phyloP scores from a whole-genome alignment of 495 filamentous ascomycete genomes.

The Lichina pygmaea region DNA sequence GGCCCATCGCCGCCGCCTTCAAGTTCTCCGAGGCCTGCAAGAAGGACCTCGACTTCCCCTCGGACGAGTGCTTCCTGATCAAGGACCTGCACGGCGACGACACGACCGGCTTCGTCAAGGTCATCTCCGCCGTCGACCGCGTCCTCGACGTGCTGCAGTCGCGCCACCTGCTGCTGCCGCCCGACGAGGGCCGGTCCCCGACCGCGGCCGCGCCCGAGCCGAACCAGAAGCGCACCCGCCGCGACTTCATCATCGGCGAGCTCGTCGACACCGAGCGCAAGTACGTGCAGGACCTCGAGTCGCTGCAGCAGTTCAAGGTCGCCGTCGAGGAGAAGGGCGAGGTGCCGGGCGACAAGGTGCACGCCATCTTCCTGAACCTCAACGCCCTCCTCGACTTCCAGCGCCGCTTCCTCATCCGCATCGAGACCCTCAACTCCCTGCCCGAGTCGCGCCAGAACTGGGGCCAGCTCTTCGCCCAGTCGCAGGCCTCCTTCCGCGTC shows the following conservation, averaged over 20 bases:
- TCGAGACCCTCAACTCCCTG: constrained; percentile 79
- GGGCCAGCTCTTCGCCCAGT: constrained; percentile 58
- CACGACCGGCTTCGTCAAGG: constrained; percentile 93
- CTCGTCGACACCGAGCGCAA: constrained; percentile 84
- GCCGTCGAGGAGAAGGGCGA: constrained; percentile 64
- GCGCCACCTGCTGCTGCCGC: constrained; percentile 32
- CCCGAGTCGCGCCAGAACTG: constrained; percentile 61
- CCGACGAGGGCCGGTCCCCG: constrained; percentile 17
- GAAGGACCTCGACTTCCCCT: constrained; percentile 43
- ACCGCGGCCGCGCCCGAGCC: constrained; percentile 12
- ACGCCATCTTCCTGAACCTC: constrained; percentile 89
- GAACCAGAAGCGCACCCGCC: constrained; percentile 40
- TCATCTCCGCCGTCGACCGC: constrained; percentile 48
- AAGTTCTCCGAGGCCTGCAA: constrained; percentile 27
- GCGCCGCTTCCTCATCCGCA: constrained; percentile 73
- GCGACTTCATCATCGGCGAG: constrained; percentile 71
- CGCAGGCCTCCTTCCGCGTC: constrained; percentile 58
- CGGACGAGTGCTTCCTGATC: constrained; percentile 72
- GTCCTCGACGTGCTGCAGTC: constrained; percentile 68
- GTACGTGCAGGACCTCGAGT: constrained; percentile 95
- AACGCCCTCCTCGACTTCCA: constrained; percentile 89
- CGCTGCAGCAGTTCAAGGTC: constrained; percentile 78
- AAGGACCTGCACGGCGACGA: constrained; percentile 78
- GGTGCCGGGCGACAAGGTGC: constrained; percentile 69
- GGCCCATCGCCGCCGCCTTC: constrained; percentile 30